Base-by-base conservation (phyloP, 1,284 basidiomycete species). In the Apiotrichum montevideense region DNA sequence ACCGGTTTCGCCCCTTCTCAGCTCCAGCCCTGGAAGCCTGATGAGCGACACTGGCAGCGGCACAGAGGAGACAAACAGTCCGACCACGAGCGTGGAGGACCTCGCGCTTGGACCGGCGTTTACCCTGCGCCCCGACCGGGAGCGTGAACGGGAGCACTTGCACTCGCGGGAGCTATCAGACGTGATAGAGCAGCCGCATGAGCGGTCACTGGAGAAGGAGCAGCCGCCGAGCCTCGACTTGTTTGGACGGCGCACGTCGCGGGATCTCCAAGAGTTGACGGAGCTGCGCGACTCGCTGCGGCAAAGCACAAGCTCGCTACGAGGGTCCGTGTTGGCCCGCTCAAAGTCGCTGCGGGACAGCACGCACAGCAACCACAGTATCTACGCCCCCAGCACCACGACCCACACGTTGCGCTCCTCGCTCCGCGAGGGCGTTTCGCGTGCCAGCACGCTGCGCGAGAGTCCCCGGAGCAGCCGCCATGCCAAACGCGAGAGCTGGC, bases 31-130 rank as follows among this genome's bases (percentile, higher is more conserved):
- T 0, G 56, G 56, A 44, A 53, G 54, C 35, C 35, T 62, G 14
- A 41, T 58, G 10, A 58, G 56, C 49, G 60, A 62, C 56, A 51
- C 32, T n/a, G 53, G 53, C 8, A 46, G 52, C 32, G 29, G 41
- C 5, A 51, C 33, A 13, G 50, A 51, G 3, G 7, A 15, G 41
- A 14, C 46, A 6, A 21, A 7, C 35, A 58, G 56, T 11, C 60
- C 60, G 4, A 59, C 58, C 1, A 58, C 46, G 3, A 54, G 51
- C 7, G 44, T 62, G 9, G 60, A 62, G 45, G 56, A 54, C 35
- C 54, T 62, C n/a, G 10, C 51, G 2, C 48, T 58, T 14, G 47
- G 47, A 2, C 51, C 54, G 14, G 32, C 44, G 7, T 54, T 15
- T n/a, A 14, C 15, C 21, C 39, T 37, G 4, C 48, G 37, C 8